Conservation (phyloP, 2,329 filamentous ascomycete species). For the Cercospora sesami region DNA sequence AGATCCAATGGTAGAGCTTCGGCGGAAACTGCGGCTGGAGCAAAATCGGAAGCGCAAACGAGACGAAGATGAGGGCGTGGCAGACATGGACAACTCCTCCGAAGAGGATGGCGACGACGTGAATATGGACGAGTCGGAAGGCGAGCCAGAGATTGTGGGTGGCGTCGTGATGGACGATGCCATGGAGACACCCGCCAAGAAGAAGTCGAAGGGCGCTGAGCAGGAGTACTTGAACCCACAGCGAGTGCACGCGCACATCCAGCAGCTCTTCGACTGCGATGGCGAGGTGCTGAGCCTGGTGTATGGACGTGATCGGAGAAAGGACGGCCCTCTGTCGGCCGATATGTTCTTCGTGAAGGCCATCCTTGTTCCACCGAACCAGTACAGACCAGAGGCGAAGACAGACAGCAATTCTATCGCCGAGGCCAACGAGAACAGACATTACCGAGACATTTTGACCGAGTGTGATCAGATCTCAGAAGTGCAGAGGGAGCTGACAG, state of each 20-base stretch:
- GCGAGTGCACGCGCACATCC: conserved; percentile 78
- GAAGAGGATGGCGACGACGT: conserved; percentile 40
- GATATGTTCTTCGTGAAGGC: conserved; percentile 94
- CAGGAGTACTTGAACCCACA: conserved; percentile 79
- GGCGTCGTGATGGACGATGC: conserved; percentile 56
- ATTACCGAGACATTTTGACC: conserved; percentile 82
- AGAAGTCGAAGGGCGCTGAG: conserved; percentile 44
- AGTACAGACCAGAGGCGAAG: conserved; percentile 81
- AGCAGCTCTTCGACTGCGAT: conserved; percentile 81
- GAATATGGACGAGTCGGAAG: conserved; percentile 45
- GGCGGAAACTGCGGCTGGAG: conserved; percentile 44
- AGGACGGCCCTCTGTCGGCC: conserved; percentile 29
- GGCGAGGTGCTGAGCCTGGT: conserved; percentile 79
- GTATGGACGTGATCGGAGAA: conserved; percentile 52
- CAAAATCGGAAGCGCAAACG: conserved; percentile 47
- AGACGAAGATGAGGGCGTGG: conserved; percentile 67
- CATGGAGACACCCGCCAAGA: conserved; percentile 37
- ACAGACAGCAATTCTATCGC: conserved; percentile 79
- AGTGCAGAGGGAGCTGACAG: conserved; percentile 66
- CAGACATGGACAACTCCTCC: conserved; percentile 60
- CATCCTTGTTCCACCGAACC: conserved; percentile 87
- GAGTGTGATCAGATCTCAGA: conserved; percentile 71
- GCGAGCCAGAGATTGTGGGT: conserved; percentile 41
- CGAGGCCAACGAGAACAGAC: conserved; percentile 82
- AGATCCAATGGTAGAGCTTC: conserved; percentile 67